These are phyloP conservation scores for Tuber borchii DNA, from an alignment of 495 filamentous ascomycete species.

Conservation along the genomic window DNA sequence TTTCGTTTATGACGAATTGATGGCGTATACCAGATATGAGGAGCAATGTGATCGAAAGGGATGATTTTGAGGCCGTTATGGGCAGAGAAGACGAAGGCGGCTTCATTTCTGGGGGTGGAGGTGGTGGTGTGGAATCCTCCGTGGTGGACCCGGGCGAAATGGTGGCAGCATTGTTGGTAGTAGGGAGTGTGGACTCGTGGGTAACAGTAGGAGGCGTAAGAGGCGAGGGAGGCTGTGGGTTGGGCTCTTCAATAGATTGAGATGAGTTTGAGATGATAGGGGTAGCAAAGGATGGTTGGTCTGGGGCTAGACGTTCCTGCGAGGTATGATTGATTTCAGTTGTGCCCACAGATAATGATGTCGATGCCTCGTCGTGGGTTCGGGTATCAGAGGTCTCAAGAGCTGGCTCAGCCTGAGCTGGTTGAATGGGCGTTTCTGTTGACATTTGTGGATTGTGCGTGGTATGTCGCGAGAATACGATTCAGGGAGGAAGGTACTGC, in stretches of 20 bases:
- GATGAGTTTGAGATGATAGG: background rate
- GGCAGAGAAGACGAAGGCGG: conserved; percentile 13
- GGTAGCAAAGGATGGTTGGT: background rate
- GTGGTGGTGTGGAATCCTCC: conserved; percentile 12
- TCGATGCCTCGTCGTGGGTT: background rate
- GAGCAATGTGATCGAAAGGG: conserved; percentile 37
- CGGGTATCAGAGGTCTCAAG: background rate
- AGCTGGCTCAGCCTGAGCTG: conserved; percentile 1
- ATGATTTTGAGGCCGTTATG: conserved; percentile 18
- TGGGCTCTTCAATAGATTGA: background rate
- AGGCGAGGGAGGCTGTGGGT: background rate
- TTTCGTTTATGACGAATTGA: conserved; percentile 52
- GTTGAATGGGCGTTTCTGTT: background rate
- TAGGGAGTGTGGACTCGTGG: conserved; percentile 19
- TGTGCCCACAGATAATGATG: background rate
- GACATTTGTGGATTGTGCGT: background rate
- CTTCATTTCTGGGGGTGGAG: conserved; percentile 20
- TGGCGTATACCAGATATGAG: conserved; percentile 40
- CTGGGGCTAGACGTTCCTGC: background rate
- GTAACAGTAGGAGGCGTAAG: conserved; percentile 36
- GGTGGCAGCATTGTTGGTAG: conserved; percentile 9
- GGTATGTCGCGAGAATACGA: background rate
- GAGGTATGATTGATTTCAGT: conserved; percentile 1
- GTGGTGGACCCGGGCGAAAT: conserved; percentile 6
- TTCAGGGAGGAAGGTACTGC: conserved; percentile 1